Conservation (phyloP, 164 flowering plant species). For the Dillenia suffruticosa region DNA sequence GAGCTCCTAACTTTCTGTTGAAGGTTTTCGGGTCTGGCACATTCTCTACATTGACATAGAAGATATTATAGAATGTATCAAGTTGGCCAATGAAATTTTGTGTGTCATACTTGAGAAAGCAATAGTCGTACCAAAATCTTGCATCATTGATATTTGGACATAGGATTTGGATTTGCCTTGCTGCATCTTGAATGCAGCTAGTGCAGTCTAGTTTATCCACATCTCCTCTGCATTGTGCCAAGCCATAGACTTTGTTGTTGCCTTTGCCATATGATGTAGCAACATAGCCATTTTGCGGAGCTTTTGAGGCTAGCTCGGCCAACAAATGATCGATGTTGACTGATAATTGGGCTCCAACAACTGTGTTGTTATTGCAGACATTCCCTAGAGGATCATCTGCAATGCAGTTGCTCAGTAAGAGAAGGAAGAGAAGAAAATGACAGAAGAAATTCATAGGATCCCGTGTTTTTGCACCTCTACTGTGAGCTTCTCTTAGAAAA, state of each 20-base stretch:
- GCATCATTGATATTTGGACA: slow-evolving; percentile 49
- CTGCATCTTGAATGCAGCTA: slow-evolving; percentile 40
- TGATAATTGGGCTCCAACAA: slow-evolving; percentile 11
- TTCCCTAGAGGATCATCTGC: slow-evolving; percentile 26
- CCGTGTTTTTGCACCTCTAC: neutral
- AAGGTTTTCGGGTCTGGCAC: slow-evolving; percentile 38
- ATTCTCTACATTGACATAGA: slow-evolving; percentile 26
- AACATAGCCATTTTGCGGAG: slow-evolving; percentile 18
- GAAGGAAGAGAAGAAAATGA: slow-evolving; percentile 11
- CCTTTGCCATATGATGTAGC: slow-evolving; percentile 28
- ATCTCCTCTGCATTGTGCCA: slow-evolving; percentile 61
- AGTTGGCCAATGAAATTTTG: slow-evolving; percentile 32
- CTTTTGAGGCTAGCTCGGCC: slow-evolving; percentile 17
- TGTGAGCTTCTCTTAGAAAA: too few relatives aligned
- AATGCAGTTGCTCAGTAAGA: slow-evolving; percentile 7
- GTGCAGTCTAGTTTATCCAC: slow-evolving; percentile 40
- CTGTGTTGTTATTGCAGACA: slow-evolving; percentile 27
- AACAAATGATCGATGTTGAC: slow-evolving; percentile 30
- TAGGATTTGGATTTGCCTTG: slow-evolving; percentile 25
- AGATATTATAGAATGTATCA: slow-evolving; percentile 31
- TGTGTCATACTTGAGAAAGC: slow-evolving; percentile 39
- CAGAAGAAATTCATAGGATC: slow-evolving; percentile 1
- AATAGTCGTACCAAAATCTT: slow-evolving; percentile 52
- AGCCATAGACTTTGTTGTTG: slow-evolving; percentile 34
- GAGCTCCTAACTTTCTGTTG: slow-evolving; percentile 19